A percentile compares a stretch with the other conserved stretches of the same genome.
Conservation (phyloP, 306 rosid species). For the Macrotyloma uniflorum region DNA sequence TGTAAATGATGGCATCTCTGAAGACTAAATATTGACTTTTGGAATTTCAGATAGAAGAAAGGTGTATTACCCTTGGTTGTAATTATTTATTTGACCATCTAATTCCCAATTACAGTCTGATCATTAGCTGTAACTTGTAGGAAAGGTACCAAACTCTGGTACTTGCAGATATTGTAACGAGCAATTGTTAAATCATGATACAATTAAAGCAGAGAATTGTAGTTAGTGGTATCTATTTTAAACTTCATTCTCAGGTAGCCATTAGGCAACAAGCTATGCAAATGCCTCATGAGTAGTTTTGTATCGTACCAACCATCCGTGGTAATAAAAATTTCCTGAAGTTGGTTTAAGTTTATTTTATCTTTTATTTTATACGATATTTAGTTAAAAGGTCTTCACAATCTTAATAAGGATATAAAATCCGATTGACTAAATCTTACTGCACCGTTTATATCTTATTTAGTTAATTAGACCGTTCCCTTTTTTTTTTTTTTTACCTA, state of each 20-base stretch:
- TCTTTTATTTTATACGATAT: too few relatives aligned
- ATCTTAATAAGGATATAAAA: background rate
- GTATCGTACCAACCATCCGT: conserved; percentile 31
- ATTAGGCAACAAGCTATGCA: conserved; percentile 32
- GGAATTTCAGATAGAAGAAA: conserved; percentile 30
- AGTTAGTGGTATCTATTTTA: conserved; percentile 2
- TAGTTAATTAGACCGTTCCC: too few relatives aligned
- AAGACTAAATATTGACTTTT: conserved; percentile 16
- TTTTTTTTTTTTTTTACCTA: too few relatives aligned
- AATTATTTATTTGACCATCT: conserved; percentile 26
- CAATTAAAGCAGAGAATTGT: conserved; percentile 32
- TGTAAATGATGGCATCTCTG: conserved; percentile 32
- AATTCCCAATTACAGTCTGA: conserved; percentile 5
- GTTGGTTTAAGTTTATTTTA: background rate
- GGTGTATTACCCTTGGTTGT: conserved; percentile 30
- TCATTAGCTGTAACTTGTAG: conserved; percentile 41
- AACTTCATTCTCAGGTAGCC: conserved; percentile 22
- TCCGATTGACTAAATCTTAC: too few relatives aligned
- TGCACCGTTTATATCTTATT: too few relatives aligned
- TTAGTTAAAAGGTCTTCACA: background rate
- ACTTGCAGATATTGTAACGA: conserved; percentile 54
- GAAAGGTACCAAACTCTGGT: conserved; percentile 51
- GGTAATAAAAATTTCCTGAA: background rate
- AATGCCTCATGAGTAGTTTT: conserved; percentile 34
- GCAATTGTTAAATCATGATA: conserved; percentile 40